phyloP scores from a whole-genome alignment of 139 green algal genomes.

The Chlamydomonas sphaeroides region DNA sequence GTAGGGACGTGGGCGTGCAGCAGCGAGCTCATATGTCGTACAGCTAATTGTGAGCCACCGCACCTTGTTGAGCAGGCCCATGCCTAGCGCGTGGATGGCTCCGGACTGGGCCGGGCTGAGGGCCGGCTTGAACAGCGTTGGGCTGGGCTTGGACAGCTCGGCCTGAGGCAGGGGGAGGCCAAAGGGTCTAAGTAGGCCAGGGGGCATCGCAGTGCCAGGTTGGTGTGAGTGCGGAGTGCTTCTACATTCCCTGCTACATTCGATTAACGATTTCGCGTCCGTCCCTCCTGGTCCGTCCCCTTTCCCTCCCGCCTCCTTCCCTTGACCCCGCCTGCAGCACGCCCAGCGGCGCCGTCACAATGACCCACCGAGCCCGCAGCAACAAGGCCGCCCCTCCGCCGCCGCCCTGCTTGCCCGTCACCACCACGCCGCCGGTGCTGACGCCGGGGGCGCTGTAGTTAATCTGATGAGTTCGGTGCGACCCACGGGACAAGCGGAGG shows the following conservation, averaged over 20 bases:
- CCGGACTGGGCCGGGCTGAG: not conserved
- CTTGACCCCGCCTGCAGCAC: conserved; percentile 15
- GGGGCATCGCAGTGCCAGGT: too few species aligned
- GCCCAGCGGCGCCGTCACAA: conserved; percentile 17
- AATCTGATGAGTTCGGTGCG: too few species aligned
- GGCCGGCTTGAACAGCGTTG: not conserved
- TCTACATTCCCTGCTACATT: too few species aligned
- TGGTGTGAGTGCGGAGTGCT: too few species aligned
- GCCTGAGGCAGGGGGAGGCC: not conserved
- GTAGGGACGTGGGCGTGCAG: too few species aligned
- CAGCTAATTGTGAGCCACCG: too few species aligned
- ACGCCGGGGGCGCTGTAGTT: not conserved
- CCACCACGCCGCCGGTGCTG: not conserved
- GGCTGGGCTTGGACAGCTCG: not conserved
- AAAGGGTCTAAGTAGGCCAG: too few species aligned
- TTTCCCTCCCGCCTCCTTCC: too few species aligned
- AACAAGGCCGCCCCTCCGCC: not conserved
- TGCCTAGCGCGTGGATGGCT: conserved; percentile 2
- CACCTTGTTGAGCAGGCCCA: conserved; percentile 23
- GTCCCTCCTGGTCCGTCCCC: too few species aligned
- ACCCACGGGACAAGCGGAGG: too few species aligned
- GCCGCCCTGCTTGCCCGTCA: not conserved
- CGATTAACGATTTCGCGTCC: too few species aligned
- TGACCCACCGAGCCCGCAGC: not conserved
- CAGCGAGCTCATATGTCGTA: too few species aligned